Evolutionary conservation across 83 land plant species (phyloP).

Genomic region (Picea abies): DNA sequence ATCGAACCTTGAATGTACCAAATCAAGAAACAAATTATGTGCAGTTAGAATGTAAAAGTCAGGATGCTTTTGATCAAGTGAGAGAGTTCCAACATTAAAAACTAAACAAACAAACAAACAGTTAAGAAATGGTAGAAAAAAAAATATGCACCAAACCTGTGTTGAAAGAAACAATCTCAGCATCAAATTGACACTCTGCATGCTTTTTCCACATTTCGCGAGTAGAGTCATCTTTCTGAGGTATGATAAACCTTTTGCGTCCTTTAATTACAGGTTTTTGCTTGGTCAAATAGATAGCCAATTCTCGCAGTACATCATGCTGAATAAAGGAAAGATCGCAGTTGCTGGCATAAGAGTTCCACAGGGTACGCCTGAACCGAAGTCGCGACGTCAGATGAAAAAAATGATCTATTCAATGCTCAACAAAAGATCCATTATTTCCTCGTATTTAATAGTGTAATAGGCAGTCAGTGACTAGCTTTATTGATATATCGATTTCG

Average conservation of each 20-base stretch:
- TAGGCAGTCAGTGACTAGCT: not conserved
- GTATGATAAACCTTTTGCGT: not conserved
- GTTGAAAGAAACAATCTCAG: constrained; percentile 15
- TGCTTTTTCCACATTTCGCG: constrained; percentile 50
- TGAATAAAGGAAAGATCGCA: constrained; percentile 45
- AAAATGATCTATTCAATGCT: not conserved
- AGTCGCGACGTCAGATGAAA: not conserved
- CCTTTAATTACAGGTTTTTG: not conserved
- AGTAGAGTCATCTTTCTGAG: constrained; percentile 22
- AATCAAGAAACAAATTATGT: not conserved
- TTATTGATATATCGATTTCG: not conserved
- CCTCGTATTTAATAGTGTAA: not conserved
- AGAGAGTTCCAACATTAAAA: not conserved
- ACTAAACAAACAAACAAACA: constrained; percentile 17
- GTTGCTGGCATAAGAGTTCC: constrained; percentile 39
- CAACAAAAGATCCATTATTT: not conserved
- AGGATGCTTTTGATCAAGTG: not conserved
- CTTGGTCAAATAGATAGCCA: not conserved
- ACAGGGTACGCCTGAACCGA: not conserved
- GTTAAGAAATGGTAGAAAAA: constrained; percentile 48
- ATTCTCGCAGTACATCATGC: constrained; percentile 61
- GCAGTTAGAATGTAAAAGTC: not conserved
- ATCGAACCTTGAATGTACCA: constrained; percentile 43
- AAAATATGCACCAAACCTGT: not conserved
- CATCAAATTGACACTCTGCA: constrained; percentile 34